Conservation (phyloP, 495 filamentous ascomycete species). For the Penicillium psychrofluorescens region DNA sequence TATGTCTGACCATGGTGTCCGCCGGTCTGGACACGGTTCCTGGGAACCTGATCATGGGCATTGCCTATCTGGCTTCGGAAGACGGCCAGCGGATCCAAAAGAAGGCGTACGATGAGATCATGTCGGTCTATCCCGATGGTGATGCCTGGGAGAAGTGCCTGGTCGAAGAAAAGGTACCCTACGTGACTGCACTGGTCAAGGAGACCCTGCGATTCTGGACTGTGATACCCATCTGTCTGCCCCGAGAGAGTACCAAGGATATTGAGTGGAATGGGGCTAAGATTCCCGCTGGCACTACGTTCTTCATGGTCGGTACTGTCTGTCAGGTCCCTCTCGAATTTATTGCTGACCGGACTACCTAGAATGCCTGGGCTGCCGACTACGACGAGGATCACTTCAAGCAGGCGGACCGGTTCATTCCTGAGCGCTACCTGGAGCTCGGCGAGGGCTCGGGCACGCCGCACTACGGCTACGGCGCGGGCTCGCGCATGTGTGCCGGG, state of each 20-base stretch:
- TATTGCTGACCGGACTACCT: neutral
- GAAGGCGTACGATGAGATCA: constrained; percentile 56
- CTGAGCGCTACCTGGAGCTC: constrained; percentile 58
- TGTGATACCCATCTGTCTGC: constrained; percentile 67
- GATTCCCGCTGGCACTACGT: constrained; percentile 58
- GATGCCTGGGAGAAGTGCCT: constrained; percentile 61
- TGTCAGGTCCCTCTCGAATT: neutral
- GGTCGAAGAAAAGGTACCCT: constrained; percentile 62
- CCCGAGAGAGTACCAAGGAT: constrained; percentile 56
- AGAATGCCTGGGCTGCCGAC: constrained; percentile 64
- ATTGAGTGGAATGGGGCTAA: constrained; percentile 51
- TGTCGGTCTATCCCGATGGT: constrained; percentile 54
- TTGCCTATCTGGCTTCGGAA: constrained; percentile 59
- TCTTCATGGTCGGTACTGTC: constrained; percentile 50
- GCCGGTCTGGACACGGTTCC: constrained; percentile 65
- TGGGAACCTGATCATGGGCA: constrained; percentile 62
- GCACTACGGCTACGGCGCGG: constrained; percentile 65
- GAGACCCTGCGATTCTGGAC: constrained; percentile 66
- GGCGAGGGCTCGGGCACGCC: constrained; percentile 53
- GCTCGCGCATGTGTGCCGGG: constrained; percentile 68
- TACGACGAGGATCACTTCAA: constrained; percentile 62
- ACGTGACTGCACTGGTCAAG: constrained; percentile 62
- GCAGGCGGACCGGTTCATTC: constrained; percentile 48
- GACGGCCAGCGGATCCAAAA: constrained; percentile 58
- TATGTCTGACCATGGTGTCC: constrained; percentile 70